These are phyloP conservation scores for Sonneratia caseolaris DNA, from an alignment of 345 rosid genomes.

Conservation along the genomic window DNA sequence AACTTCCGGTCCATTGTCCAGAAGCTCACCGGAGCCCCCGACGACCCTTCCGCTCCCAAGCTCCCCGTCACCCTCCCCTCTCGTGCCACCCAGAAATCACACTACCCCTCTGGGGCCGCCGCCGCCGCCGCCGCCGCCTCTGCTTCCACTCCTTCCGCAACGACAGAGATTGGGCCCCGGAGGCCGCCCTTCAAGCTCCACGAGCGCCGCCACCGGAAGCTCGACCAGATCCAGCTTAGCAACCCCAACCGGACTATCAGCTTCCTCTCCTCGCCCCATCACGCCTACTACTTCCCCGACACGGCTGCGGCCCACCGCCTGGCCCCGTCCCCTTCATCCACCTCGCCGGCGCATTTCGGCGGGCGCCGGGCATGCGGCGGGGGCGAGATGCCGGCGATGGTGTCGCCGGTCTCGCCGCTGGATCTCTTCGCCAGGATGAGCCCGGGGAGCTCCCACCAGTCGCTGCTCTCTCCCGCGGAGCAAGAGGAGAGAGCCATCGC, in stretches of 20 bases:
- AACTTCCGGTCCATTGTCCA: conserved; percentile 81
- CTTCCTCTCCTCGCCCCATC: conserved; percentile 9
- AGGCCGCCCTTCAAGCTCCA: conserved; percentile 68
- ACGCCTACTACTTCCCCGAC: conserved; percentile 5
- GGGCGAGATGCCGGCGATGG: conserved; percentile 12
- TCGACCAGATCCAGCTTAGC: conserved; percentile 49
- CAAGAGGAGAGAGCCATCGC: conserved; percentile 48
- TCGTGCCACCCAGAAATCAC: conserved; percentile 11
- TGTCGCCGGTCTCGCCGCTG: conserved; percentile 69
- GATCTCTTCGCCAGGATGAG: conserved; percentile 38
- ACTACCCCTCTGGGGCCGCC: conserved; percentile 4
- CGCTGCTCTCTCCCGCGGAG: conserved; percentile 20
- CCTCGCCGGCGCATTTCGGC: not conserved
- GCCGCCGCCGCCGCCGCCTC: conserved; percentile 3
- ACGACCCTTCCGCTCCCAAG: conserved; percentile 32
- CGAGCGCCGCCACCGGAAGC: conserved; percentile 68
- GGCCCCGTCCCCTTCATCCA: not conserved
- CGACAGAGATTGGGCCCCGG: conserved; percentile 13
- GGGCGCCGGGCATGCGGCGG: conserved; percentile 1
- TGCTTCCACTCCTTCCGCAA: too few relatives aligned
- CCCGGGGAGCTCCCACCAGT: conserved; percentile 22
- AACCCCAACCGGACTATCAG: conserved; percentile 11
- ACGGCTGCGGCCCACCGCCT: not conserved
- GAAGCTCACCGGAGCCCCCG: conserved; percentile 73
- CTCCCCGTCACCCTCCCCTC: conserved; percentile 36